Conservation (phyloP, 108 stramenopile genomes). For the Bacterosira constricta region DNA sequence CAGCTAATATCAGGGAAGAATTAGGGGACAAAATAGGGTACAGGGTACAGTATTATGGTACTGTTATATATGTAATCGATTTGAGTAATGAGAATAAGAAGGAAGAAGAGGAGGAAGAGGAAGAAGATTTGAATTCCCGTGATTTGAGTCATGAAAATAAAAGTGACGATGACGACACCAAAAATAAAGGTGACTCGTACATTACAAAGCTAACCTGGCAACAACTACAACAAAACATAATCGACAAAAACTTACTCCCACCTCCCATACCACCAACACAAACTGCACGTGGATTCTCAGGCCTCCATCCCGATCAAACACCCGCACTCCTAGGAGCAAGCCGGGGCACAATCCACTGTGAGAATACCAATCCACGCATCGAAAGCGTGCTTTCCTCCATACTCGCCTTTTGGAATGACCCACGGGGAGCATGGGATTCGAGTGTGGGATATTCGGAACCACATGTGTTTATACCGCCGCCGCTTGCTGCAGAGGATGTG, state of each 20-base stretch:
- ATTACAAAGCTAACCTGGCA: conserved; percentile 15
- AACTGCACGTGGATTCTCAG: conserved; percentile 66
- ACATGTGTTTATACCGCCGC: conserved; percentile 35
- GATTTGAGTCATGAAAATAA: background rate
- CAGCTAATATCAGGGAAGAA: too few species aligned
- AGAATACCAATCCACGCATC: conserved; percentile 8
- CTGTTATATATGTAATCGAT: too few species aligned
- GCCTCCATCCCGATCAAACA: conserved; percentile 49
- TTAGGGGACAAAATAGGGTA: too few species aligned
- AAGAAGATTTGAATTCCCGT: background rate
- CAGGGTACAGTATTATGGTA: too few species aligned
- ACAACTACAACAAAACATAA: conserved; percentile 17
- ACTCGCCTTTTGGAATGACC: conserved; percentile 7
- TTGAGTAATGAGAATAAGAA: background rate
- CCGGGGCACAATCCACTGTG: conserved; percentile 43
- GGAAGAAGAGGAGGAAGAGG: background rate
- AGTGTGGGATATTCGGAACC: conserved; percentile 43
- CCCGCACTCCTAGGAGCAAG: conserved; percentile 42
- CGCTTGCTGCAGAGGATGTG: conserved; percentile 3
- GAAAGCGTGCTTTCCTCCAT: conserved; percentile 24
- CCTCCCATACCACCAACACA: conserved; percentile 24
- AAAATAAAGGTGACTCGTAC: background rate
- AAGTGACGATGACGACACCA: background rate
- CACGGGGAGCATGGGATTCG: too few species aligned
- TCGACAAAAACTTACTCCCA: conserved; percentile 31